Evolutionary conservation across 345 rosid genomes (phyloP).

Genomic region (Citropsis articulata): DNA sequence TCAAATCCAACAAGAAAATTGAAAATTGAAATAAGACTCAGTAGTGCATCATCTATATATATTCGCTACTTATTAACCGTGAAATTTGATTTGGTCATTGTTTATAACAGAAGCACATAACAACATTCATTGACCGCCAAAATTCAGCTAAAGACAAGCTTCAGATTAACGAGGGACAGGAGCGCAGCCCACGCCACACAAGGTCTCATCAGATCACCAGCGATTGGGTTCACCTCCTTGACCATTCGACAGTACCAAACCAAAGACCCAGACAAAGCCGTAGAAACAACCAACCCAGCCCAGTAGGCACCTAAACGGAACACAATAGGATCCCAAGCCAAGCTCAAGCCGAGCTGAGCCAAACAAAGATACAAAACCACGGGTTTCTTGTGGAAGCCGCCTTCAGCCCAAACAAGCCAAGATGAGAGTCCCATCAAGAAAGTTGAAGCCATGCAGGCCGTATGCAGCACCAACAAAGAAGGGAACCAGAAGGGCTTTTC

Average conservation of each 20-base stretch:
- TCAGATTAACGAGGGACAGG: constrained; percentile 55
- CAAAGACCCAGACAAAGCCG: constrained; percentile 44
- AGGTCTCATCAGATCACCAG: constrained; percentile 67
- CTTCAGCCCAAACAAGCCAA: constrained; percentile 94
- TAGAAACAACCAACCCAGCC: constrained; percentile 44
- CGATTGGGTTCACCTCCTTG: constrained; percentile 55
- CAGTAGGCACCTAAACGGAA: constrained; percentile 40
- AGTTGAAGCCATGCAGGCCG: constrained; percentile 41
- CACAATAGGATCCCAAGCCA: constrained; percentile 59
- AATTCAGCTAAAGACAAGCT: constrained; percentile 40
- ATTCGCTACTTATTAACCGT: too few relatives aligned
- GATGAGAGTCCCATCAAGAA: constrained; percentile 75
- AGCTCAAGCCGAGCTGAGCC: constrained; percentile 50
- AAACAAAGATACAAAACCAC: constrained; percentile 46
- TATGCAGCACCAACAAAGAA: constrained; percentile 61
- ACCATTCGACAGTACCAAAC: constrained; percentile 57
- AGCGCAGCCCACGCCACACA: constrained; percentile 77
- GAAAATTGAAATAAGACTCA: too few relatives aligned
- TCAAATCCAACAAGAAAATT: too few relatives aligned
- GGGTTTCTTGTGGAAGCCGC: constrained; percentile 68
- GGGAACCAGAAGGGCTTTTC: constrained; percentile 56
- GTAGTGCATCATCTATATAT: too few relatives aligned
- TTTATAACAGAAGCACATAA: background rate
- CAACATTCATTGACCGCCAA: background rate
- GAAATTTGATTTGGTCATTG: background rate